Conservation (phyloP, 2,329 filamentous ascomycete genomes). For the Didymella glomerata region DNA sequence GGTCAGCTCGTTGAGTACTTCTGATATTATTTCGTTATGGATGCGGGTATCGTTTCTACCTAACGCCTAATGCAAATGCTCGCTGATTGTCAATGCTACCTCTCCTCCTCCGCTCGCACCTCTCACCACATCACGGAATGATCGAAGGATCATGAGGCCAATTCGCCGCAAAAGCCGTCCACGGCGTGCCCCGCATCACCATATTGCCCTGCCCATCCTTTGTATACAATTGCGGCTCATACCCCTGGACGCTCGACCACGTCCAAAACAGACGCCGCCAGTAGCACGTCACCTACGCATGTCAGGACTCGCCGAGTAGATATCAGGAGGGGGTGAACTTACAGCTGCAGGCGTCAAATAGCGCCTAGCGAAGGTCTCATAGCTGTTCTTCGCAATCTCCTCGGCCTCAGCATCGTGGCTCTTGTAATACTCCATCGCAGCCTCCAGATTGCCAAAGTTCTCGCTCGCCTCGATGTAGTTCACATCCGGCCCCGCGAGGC, state of each 20-base stretch:
- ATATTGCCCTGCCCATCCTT: slow-evolving; percentile 36
- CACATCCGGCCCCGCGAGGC: slow-evolving; percentile 40
- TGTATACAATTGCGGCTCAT: slow-evolving; percentile 40
- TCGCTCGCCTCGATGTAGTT: slow-evolving; percentile 46
- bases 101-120: not conserved
- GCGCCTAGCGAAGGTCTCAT: slow-evolving; percentile 42
- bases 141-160: slow-evolving; percentile 44
- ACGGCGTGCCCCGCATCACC: slow-evolving; percentile 44
- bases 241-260: slow-evolving; percentile 44
- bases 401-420: slow-evolving; percentile 42
- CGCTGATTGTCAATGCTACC: slow-evolving; percentile 6
- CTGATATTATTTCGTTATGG: slow-evolving; percentile 8
- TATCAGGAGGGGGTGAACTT: slow-evolving; percentile 9
- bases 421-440: slow-evolving; percentile 45
- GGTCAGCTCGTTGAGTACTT: no score
- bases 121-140: slow-evolving; percentile 33
- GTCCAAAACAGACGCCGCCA: slow-evolving; percentile 45
- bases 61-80: slow-evolving; percentile 24
- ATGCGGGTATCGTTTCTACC: slow-evolving; percentile 32
- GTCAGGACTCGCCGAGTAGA: not conserved
- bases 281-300: slow-evolving; percentile 41
- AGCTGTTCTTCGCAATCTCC: slow-evolving; percentile 42
- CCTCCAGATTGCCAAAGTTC: slow-evolving; percentile 44
- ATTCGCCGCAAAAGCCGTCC: slow-evolving; percentile 48
- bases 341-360: slow-evolving; percentile 47